Evolutionary conservation across 352 stramenopile genomes (phyloP).

Genomic region (Phytopythium litorale): DNA sequence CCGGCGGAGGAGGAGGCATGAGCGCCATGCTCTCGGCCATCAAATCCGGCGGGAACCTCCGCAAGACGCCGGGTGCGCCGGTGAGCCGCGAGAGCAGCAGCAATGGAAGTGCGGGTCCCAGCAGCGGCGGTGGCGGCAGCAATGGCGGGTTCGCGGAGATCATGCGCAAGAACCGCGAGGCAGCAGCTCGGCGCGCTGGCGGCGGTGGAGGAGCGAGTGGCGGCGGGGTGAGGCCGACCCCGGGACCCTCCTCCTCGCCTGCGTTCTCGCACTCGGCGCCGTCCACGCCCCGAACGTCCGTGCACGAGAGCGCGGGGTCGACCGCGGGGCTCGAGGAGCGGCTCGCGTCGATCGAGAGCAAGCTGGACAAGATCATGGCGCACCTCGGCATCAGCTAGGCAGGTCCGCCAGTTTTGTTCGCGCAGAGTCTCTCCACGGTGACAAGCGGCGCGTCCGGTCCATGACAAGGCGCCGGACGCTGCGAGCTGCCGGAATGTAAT

Average conservation of each 20-base stretch:
- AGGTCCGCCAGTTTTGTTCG: neutral
- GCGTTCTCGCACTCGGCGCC: slow-evolving; percentile 40
- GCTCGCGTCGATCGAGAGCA: slow-evolving; percentile 74
- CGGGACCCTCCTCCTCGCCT: slow-evolving; percentile 3
- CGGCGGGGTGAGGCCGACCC: neutral
- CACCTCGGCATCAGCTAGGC: slow-evolving; percentile 68
- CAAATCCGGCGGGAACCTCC: slow-evolving; percentile 61
- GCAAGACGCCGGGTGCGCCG: slow-evolving; percentile 33
- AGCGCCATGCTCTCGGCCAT: slow-evolving; percentile 72
- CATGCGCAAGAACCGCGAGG: slow-evolving; percentile 88
- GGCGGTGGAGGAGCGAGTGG: slow-evolving; percentile 5
- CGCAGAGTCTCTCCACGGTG: neutral
- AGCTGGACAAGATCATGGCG: slow-evolving; percentile 89
- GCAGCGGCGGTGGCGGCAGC: slow-evolving; percentile 14
- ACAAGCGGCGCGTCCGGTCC: neutral
- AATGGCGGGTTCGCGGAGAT: slow-evolving; percentile 84
- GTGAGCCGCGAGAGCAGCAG: slow-evolving; percentile 15
- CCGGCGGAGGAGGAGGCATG: slow-evolving; percentile 36
- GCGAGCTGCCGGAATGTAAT: neutral
- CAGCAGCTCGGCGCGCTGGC: slow-evolving; percentile 47
- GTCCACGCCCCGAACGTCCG: slow-evolving; percentile 37
- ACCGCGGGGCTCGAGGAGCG: slow-evolving; percentile 44
- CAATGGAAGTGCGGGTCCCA: slow-evolving; percentile 8
- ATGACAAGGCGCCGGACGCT: neutral
- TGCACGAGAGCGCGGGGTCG: slow-evolving; percentile 18